Percentiles rank a stretch among this genome's conserved stretches.
phyloP scores from a whole-genome alignment of 2,329 filamentous ascomycete genomes.

The Macrophomina phaseolina region DNA sequence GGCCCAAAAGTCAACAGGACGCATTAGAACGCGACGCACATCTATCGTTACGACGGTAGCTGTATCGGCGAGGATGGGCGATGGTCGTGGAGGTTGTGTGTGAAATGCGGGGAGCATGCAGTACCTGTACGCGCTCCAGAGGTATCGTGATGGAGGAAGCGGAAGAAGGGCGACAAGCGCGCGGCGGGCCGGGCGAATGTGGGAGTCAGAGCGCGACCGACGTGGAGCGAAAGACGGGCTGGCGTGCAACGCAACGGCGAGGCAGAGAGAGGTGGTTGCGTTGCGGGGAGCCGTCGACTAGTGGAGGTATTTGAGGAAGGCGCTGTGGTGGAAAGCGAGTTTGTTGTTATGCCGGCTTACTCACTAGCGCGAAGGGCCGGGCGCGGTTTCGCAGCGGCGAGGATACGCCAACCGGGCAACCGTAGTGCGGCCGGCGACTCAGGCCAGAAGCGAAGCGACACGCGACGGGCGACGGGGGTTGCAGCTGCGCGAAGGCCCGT shows the following conservation, averaged over 20 bases:
- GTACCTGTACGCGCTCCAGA: conserved; percentile 18
- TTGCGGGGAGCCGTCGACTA: conserved; percentile 31
- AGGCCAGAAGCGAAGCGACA: conserved; percentile 21
- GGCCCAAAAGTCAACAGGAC: conserved; percentile 16
- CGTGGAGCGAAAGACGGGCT: conserved; percentile 16
- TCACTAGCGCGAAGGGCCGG: conserved; percentile 24
- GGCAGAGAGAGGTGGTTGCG: conserved; percentile 16
- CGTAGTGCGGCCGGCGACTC: conserved; percentile 23
- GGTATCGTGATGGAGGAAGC: background rate
- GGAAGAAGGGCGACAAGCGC: background rate
- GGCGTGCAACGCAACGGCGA: background rate
- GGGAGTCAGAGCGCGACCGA: conserved; percentile 20
- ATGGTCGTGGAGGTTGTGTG: conserved; percentile 26
- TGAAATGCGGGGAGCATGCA: conserved; percentile 27
- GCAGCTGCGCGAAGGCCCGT: background rate
- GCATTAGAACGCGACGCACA: conserved; percentile 35
- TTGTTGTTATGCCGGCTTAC: conserved; percentile 39
- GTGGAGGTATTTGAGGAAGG: conserved; percentile 33
- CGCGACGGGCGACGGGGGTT: background rate
- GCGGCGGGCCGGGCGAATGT: background rate
- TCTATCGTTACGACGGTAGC: conserved; percentile 44
- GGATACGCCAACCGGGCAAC: conserved; percentile 23
- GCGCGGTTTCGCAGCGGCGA: conserved; percentile 1
- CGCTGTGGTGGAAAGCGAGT: conserved; percentile 35
- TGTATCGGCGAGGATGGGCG: conserved; percentile 39